phyloP scores from a whole-genome alignment of 75 land plant species.

The Selaginella moellendorffii region DNA sequence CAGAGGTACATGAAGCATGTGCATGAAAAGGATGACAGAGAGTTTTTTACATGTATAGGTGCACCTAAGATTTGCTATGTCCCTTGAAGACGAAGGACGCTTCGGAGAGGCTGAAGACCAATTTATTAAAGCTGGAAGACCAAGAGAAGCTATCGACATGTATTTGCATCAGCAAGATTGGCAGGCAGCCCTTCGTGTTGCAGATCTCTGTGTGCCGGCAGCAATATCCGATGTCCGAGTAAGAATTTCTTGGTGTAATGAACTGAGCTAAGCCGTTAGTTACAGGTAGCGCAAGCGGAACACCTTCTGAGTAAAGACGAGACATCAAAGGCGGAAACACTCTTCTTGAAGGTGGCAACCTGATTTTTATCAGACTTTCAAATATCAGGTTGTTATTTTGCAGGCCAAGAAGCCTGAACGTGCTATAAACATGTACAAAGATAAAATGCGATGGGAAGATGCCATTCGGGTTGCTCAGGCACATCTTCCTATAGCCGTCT shows the following conservation, averaged over 20 bases:
- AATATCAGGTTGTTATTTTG: not conserved
- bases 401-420: constrained; percentile 32
- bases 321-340: constrained; percentile 21
- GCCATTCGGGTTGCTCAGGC: constrained; percentile 28
- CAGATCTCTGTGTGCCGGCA: constrained; percentile 26
- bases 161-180: constrained; percentile 25
- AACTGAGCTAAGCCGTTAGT: too few relatives aligned
- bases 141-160: constrained; percentile 34
- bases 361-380: too few relatives aligned
- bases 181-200: constrained; percentile 25
- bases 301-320: constrained; percentile 19
- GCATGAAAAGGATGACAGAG: not conserved
- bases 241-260: too few relatives aligned
- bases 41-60: too few relatives aligned
- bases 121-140: constrained; percentile 28
- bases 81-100: constrained; percentile 27
- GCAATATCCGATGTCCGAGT: constrained; percentile 24
- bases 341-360: constrained; percentile 17
- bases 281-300: constrained; percentile 34
- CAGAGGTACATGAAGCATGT: constrained; percentile 16
- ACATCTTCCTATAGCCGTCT: constrained; percentile 13
- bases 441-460: constrained; percentile 24
- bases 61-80: constrained; percentile 22
- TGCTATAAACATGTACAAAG: constrained; percentile 20
- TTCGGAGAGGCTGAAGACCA: constrained; percentile 25